These are phyloP conservation scores for Xerocomellus dryophilus DNA, from an alignment of 768 basidiomycete species.

Conservation along the genomic window DNA sequence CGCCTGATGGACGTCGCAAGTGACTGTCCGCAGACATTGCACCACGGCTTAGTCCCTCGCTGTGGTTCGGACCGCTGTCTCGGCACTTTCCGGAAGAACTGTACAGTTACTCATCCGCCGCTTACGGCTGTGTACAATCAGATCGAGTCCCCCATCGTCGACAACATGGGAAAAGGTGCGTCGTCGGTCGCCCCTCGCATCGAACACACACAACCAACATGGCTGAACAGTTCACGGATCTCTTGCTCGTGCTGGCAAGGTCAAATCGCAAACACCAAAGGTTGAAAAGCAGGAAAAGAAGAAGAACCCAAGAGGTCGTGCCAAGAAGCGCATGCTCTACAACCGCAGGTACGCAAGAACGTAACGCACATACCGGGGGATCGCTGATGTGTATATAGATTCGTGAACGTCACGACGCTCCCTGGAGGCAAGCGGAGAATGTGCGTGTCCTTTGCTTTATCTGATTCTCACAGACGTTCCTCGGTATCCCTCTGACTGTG, in stretches of 20 bases:
- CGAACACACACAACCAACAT: background rate
- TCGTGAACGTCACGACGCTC: constrained; percentile 89
- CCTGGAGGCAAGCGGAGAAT: constrained; percentile 94
- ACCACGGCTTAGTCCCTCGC: too few relatives aligned
- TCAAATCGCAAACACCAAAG: constrained; percentile 97
- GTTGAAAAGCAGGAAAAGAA: constrained; percentile 99
- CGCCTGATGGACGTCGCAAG: too few relatives aligned
- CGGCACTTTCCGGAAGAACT: constrained; percentile 37
- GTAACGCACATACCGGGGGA: accelerated
- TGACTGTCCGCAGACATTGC: too few relatives aligned
- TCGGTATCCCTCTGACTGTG: constrained; percentile 4
- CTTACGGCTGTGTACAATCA: constrained; percentile 29
- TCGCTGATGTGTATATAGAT: constrained; percentile 42
- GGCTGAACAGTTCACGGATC: constrained; percentile 85
- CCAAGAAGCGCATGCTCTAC: constrained; percentile 94
- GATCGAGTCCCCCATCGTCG: constrained; percentile 42
- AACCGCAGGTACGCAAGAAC: constrained; percentile 72
- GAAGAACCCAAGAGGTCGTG: constrained; percentile 96
- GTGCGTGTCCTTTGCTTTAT: constrained; percentile 54
- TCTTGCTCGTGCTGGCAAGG: constrained; percentile 99
- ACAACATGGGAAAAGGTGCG: constrained; percentile 75
- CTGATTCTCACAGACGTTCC: constrained; percentile 77
- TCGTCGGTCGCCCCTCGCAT: constrained; percentile 8
- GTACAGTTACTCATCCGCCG: constrained; percentile 35
- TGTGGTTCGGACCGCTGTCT: background rate